Base-by-base conservation (phyloP, 2,329 filamentous ascomycete genomes). In the Penicillium sp. region DNA sequence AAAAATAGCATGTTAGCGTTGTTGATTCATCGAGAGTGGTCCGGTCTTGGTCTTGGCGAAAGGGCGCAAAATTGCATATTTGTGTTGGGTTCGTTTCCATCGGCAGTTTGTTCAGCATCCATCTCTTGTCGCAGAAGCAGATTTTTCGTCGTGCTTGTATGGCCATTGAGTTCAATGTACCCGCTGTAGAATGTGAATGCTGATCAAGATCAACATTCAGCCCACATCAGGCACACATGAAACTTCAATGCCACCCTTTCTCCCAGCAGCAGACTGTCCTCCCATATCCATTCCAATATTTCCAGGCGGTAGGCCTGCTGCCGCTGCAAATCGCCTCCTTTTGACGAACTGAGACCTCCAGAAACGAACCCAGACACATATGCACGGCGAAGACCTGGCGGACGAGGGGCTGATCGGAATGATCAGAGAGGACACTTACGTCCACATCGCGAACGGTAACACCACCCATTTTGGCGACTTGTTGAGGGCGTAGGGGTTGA, bases 371-470 rank as follows among this genome's bases (percentile, higher is more conserved):
- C 43, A 33, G 54, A 60, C 62, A 51, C 53, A 44, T 45, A 35
- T 45, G 50, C 50, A 53, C 49, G 45, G 47, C 46, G 55, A 61
- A 59, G 58, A 67, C 58, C 61, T 55, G 52, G 50, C 55, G 50
- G 55, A 53, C 31, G 49, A 46, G 48, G 54, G 54, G 44, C 33
- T 57, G 54, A 57, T 50, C 49, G 31, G 50, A 47, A 57, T 63
- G 44, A 52, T 63, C 62, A 53, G 42, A 59, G 59, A 64, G 59
- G 64, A 69, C 58, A 78, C 80, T 74, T 80, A 84, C 82, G 75
- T 85, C 83, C 77, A 88, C 85, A 82, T 87, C 85, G 77, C 84
- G 84, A 79, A 88, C 85, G 73, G 80, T 82, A 77, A 88, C 85
- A 78, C 85, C 85, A 79, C 83, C 82, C 85, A 88, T 88, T 76